Percentiles rank a stretch among this genome's conserved stretches.
Evolutionary conservation across 2,329 filamentous ascomycete genomes (phyloP).

Genomic region (Teratosphaeriaceae sp.): DNA sequence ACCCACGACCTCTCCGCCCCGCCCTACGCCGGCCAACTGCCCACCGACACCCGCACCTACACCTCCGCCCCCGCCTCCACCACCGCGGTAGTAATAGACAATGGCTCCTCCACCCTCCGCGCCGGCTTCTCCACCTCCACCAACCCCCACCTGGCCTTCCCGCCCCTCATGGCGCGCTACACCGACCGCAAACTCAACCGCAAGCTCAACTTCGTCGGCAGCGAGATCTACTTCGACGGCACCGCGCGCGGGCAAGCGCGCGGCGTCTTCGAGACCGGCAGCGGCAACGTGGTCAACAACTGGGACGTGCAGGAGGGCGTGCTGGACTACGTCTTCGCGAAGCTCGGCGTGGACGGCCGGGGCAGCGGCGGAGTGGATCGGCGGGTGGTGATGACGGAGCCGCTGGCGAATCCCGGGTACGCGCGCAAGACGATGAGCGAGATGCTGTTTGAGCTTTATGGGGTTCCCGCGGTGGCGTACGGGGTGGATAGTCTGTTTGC

Average conservation of each 20-base stretch:
- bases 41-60: slow-evolving; percentile 62
- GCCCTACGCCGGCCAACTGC: slow-evolving; percentile 54
- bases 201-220: slow-evolving; percentile 86
- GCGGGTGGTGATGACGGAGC: slow-evolving; percentile 92
- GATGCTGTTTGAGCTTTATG: slow-evolving; percentile 93
- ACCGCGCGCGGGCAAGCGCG: slow-evolving; percentile 86
- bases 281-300: slow-evolving; percentile 77
- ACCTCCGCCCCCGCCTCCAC: slow-evolving; percentile 44
- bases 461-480: slow-evolving; percentile 81
- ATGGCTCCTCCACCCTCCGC: slow-evolving; percentile 85
- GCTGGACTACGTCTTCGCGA: slow-evolving; percentile 90
- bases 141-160: slow-evolving; percentile 69
- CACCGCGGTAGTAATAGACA: slow-evolving; percentile 92
- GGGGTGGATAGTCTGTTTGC: slow-evolving; percentile 97
- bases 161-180: slow-evolving; percentile 91
- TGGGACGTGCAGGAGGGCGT: slow-evolving; percentile 98
- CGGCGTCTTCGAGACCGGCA: slow-evolving; percentile 84
- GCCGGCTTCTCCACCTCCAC: slow-evolving; percentile 94
- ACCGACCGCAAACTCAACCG: slow-evolving; percentile 88
- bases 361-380: slow-evolving; percentile 70
- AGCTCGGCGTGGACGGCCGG: slow-evolving; percentile 70
- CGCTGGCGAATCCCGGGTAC: slow-evolving; percentile 85
- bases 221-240: slow-evolving; percentile 90
- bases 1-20: slow-evolving; percentile 51
- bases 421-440: slow-evolving; percentile 81